A percentile compares a stretch with the other conserved stretches of the same genome.
Evolutionary conservation across 1,139 yeast species (phyloP).

Genomic region (Yamadazyma buinensis): DNA sequence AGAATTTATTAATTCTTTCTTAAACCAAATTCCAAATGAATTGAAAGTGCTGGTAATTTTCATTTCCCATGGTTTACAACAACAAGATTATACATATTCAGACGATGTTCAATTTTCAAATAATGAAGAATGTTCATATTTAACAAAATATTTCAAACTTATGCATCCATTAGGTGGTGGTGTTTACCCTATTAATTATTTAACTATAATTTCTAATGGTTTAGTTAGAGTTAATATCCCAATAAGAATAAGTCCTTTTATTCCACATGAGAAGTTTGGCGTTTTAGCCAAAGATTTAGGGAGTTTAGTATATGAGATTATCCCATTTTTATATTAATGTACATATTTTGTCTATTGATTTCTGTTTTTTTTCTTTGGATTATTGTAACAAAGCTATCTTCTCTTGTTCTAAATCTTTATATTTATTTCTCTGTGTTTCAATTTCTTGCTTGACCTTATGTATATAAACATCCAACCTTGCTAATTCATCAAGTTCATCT

Average conservation of each 20-base stretch:
- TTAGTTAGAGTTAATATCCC: conserved; percentile 23
- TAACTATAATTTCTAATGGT: conserved; percentile 30
- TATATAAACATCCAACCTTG: conserved; percentile 64
- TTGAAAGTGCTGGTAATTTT: conserved; percentile 12
- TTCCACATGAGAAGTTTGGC: conserved; percentile 13
- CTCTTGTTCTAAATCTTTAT: conserved; percentile 49
- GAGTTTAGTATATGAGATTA: conserved; percentile 20
- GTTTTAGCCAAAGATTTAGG: conserved; percentile 16
- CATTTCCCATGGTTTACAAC: conserved; percentile 12
- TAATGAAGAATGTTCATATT: conserved; percentile 14
- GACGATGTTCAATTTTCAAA: background rate
- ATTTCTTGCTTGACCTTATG: conserved; percentile 59
- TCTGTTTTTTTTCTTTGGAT: too few relatives aligned
- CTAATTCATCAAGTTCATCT: conserved; percentile 74
- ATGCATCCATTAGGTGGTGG: conserved; percentile 53
- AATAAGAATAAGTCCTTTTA: conserved; percentile 12
- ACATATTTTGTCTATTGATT: too few relatives aligned
- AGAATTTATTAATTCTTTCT: conserved; percentile 17
- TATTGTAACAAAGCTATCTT: conserved; percentile 39
- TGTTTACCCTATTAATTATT: conserved; percentile 40
- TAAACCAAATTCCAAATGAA: conserved; percentile 1
- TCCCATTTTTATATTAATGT: conserved; percentile 11
- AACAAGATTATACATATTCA: conserved; percentile 3
- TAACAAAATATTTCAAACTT: conserved; percentile 26
- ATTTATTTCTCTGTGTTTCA: conserved; percentile 47